Conservation (phyloP, 2,329 filamentous ascomycete genomes). For the Nigrospora sphaerica region DNA sequence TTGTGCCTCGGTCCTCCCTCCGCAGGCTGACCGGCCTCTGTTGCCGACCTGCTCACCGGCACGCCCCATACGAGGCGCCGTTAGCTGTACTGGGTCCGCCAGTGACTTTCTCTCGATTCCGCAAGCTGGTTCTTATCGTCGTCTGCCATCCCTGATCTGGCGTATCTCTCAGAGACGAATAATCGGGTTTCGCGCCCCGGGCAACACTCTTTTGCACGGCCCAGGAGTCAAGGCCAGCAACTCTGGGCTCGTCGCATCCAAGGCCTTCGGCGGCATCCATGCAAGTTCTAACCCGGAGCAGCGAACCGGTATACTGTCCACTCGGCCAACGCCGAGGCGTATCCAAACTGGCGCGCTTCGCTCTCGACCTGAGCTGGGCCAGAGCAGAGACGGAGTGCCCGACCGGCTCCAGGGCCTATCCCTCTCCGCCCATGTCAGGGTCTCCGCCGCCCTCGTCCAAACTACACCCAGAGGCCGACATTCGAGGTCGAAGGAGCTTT, state of each 20-base stretch:
- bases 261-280: slow-evolving; percentile 37
- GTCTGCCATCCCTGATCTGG: too few species aligned
- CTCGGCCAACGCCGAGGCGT: slow-evolving; percentile 54
- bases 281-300: slow-evolving; percentile 40
- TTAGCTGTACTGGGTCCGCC: too few species aligned
- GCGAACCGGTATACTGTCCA: slow-evolving; percentile 36
- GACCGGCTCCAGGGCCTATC: slow-evolving; percentile 55
- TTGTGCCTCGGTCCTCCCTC: too few species aligned
- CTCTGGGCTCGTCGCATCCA: slow-evolving; percentile 14
- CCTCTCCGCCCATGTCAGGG: slow-evolving; percentile 69
- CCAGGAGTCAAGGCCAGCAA: slow-evolving; percentile 7
- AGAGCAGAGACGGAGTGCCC: slow-evolving; percentile 46
- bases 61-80: too few species aligned
- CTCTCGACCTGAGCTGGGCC: slow-evolving; percentile 48
- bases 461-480: slow-evolving; percentile 48
- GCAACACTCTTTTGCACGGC: background rate
- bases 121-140: too few species aligned
- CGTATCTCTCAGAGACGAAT: too few species aligned
- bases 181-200: background rate
- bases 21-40: too few species aligned
- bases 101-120: too few species aligned
- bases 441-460: slow-evolving; percentile 56
- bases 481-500: slow-evolving; percentile 44
- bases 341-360: slow-evolving; percentile 46
- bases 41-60: too few species aligned